Evolutionary conservation across 345 rosid species (phyloP), one percentile per base, ranked within the genome.

Genomic region (Mercurialis annua): DNA sequence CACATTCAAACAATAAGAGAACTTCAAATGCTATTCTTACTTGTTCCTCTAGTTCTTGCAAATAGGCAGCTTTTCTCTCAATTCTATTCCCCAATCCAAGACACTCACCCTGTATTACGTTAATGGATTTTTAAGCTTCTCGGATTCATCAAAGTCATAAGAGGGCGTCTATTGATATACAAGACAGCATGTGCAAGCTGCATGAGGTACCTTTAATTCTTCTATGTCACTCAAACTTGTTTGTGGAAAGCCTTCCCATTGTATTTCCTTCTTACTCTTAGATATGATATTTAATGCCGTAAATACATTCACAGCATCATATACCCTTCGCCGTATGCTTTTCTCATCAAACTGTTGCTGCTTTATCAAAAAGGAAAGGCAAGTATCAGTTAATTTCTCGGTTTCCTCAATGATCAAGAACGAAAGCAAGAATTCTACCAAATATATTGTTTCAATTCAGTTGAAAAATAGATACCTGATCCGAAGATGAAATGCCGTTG

Each of bases 251-350:
- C 99, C 99, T 81, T 83, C 90, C 99, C 99, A 95, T 42, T 87
- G 98, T 73, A 95, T 95, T 73, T 92, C 98, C 43, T 95, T 95
- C 75, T 95, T 92, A 83, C 92, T 96, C 74, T 95, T 95, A 8
- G 99, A 90, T 73, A 95, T 87, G 52, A 95, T 95, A 82, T 95
- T 98, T 90, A 95, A 87, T 12, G 99, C 99, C 99, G 92, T 95
- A 62, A 95, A 96, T 36, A 95, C 99, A 77, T 95, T 95, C 59
- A 95, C 78, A 30, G 99, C 99, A 83, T 95, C 99, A 76, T 95
- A 95, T 49, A 95, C 99, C 84, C 99, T 85, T 71, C 99, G 72
- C 65, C 99, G 81, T 63, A 95, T 95, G 86, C 92, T 95, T 77
- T 95, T 95, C 85, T 95, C 99, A 49, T 95, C 99, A 76, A 86